phyloP scores from a whole-genome alignment of 305 asterid genomes.

The Fraxinus floribunda region DNA sequence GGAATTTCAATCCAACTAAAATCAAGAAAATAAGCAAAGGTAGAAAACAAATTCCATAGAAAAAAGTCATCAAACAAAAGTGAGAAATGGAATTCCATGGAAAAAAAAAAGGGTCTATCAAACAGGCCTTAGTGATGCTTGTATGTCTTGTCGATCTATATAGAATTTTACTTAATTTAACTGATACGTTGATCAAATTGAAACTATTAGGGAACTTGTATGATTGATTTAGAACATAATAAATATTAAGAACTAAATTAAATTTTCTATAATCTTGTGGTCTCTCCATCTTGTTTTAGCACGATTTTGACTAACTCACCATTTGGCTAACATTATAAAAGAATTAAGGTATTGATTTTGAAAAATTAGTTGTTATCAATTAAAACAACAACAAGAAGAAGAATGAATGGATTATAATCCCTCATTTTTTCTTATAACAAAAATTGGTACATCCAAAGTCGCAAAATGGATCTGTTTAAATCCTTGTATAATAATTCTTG shows the following conservation, averaged over 20 bases:
- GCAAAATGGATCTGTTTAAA: background rate
- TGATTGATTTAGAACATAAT: background rate
- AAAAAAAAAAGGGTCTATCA: too few species aligned
- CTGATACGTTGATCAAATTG: background rate
- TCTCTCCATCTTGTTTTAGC: too few species aligned
- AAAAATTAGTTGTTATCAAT: background rate
- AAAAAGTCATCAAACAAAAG: too few species aligned
- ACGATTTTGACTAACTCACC: background rate
- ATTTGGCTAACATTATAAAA: background rate
- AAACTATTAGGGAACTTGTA: background rate
- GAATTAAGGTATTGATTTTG: background rate
- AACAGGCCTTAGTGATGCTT: background rate
- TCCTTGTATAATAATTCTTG: background rate
- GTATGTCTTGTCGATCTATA: background rate
- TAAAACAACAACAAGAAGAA: background rate
- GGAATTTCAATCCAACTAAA: too few species aligned
- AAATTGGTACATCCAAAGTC: background rate
- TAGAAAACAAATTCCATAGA: too few species aligned
- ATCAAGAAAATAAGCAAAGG: too few species aligned
- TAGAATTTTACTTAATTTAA: too few species aligned
- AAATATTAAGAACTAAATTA: too few species aligned
- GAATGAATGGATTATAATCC: background rate
- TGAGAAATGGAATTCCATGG: too few species aligned
- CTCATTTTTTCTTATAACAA: background rate
- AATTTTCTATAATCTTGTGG: background rate